Conservation (phyloP, 208 protist genomes). For the Wallacemonas rigidus region DNA sequence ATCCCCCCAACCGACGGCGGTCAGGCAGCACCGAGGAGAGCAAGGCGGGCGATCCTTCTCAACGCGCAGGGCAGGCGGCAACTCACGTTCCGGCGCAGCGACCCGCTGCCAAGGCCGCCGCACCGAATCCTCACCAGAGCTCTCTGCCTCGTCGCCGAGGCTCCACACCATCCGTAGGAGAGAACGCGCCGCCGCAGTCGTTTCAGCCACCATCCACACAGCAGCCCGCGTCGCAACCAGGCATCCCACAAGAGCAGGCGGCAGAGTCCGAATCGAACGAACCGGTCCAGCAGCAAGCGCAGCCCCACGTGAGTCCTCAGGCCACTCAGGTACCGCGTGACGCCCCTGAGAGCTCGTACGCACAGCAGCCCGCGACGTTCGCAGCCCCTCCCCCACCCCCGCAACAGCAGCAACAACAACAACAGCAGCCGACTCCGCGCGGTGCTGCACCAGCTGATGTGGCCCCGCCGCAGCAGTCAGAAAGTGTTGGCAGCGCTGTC, state of each 20-base stretch:
- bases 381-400: neutral
- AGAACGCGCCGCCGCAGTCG: constrained; percentile 20
- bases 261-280: too few species aligned
- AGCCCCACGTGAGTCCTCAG: constrained; percentile 15
- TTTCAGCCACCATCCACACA: neutral
- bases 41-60: constrained; percentile 12
- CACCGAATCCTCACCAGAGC: neutral
- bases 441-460: too few species aligned
- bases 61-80: neutral
- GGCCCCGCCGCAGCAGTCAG: constrained; percentile 6
- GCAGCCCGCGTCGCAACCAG: neutral
- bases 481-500: neutral
- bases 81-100: neutral
- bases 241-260: neutral
- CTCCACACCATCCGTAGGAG: neutral
- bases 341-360: constrained; percentile 7
- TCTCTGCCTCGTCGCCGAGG: constrained; percentile 2
- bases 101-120: neutral
- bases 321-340: constrained; percentile 2
- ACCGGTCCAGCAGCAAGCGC: constrained; percentile 2
- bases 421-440: neutral
- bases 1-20: neutral
- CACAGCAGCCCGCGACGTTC: neutral
- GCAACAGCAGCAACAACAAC: constrained; percentile 3
- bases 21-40: constrained; percentile 14